Conservation (phyloP, 164 flowering plant species). For the Magnolia kwangsiensis region DNA sequence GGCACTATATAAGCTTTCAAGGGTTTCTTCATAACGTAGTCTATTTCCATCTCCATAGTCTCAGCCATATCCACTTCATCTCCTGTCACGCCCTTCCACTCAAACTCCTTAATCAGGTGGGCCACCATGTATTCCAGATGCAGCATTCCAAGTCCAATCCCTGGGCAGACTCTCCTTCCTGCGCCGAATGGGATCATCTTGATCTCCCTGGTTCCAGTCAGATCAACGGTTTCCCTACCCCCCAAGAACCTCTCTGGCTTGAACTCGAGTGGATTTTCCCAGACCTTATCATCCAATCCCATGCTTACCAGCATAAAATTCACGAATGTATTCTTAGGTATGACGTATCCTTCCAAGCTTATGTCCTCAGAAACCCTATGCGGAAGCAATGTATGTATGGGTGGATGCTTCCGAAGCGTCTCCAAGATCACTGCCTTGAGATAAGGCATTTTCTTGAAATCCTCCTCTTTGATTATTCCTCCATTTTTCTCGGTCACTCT, state of each 20-base stretch:
- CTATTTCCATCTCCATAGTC: neutral
- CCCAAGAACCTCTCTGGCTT: slow-evolving; percentile 9
- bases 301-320: slow-evolving; percentile 18
- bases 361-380: slow-evolving; percentile 25
- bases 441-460: slow-evolving; percentile 3
- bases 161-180: slow-evolving; percentile 11
- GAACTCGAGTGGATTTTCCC: slow-evolving; percentile 12
- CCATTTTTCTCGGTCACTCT: neutral
- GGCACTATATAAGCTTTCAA: neutral
- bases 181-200: slow-evolving; percentile 13
- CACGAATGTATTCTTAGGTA: slow-evolving; percentile 2
- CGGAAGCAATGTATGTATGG: neutral
- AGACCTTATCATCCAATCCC: slow-evolving; percentile 5
- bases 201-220: slow-evolving; percentile 9
- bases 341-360: neutral
- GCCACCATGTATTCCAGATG: slow-evolving; percentile 6
- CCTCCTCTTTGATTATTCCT: neutral
- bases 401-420: slow-evolving; percentile 3
- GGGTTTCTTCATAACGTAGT: slow-evolving; percentile 6
- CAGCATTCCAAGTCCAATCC: slow-evolving; percentile 2
- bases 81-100: slow-evolving; percentile 3
- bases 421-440: slow-evolving; percentile 10
- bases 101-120: slow-evolving; percentile 1
- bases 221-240: neutral
- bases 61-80: slow-evolving; percentile 7